Evolutionary conservation across 345 rosid species (phyloP).

Genomic region (Atalantia buxifolia): DNA sequence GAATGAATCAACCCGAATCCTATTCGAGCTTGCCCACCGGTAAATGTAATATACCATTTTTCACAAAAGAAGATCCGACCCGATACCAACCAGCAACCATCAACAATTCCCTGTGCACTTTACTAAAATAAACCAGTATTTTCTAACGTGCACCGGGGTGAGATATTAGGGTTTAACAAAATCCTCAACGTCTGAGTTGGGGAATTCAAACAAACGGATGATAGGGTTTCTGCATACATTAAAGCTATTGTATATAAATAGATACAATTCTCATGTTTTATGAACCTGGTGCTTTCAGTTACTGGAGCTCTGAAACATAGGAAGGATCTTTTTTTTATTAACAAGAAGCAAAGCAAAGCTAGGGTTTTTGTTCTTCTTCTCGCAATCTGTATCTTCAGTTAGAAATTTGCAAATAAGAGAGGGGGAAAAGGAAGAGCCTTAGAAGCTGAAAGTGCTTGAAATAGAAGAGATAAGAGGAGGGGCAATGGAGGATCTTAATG

Average conservation of each 20-base stretch:
- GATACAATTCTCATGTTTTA: not conserved
- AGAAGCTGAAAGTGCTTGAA: conserved; percentile 8
- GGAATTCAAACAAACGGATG: not conserved
- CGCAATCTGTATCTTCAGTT: not conserved
- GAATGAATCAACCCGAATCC: not conserved
- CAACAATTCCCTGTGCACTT: not conserved
- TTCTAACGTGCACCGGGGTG: conserved; percentile 17
- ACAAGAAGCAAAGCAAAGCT: not conserved
- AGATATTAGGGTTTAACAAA: conserved; percentile 29
- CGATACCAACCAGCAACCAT: no score
- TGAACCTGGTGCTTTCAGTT: conserved; percentile 5
- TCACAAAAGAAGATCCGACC: not conserved
- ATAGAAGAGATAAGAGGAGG: conserved; percentile 14
- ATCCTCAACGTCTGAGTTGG: not conserved
- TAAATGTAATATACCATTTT: not conserved
- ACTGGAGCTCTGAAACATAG: conserved; percentile 1
- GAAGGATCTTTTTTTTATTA: not conserved
- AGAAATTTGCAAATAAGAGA: not conserved
- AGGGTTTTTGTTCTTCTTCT: not conserved
- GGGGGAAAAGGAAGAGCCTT: not conserved
- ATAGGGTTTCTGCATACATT: not conserved
- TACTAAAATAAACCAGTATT: not conserved
- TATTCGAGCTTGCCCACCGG: not conserved
- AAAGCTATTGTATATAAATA: not conserved
- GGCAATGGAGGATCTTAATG: conserved; percentile 60